Base-by-base conservation (phyloP, 768 basidiomycete species). In the Boletus fagicola region DNA sequence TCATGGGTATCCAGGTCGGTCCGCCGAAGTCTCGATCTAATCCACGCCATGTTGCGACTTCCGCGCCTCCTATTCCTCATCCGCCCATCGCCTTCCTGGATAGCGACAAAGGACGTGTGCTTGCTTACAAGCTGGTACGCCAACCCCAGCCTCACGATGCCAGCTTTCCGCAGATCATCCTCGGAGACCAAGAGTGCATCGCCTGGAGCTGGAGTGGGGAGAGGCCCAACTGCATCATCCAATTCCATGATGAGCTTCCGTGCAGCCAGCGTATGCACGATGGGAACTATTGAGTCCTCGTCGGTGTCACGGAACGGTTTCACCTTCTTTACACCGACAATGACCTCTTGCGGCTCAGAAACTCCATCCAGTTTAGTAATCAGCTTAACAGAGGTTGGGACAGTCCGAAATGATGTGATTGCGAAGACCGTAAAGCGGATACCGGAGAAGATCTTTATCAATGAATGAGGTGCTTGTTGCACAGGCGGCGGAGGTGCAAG, bases 81-180 rank as follows among this genome's bases (percentile, higher is more conserved):
- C 35, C 30, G 56, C 47, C 63, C 72, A 3, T 53, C 63, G n/a
- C 71, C 74, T 38, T 57, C 64, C 53, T 82, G 79, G 2, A 82
- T 71, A 1, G 82, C 84, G 44, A 87, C 71, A 61, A 86, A 87
- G 2, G 82, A 83, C 0, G 85, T 87, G 56, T 79, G 67, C 40
- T 64, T 63, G 65, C 80, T 85, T 1, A 75, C 77, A 43, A 87
- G 74, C 54, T 80, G 78, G 58, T 85, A 85, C 31, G 67, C 68
- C 56, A 76, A 68, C 7, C 82, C 84, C 2, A 86, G 74, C 38
- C 76, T 74, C 12, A 84, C 65, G 31, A 85, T 81, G 2, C 75
- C 73, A 4, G 78, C 78, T 65, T 74, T 78, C 26, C 72, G 72
- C 30, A 76, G 64, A 24, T 76, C 72, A 0, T 73, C 75, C 2